Evolutionary conservation across 2,329 filamentous ascomycete genomes (phyloP), one percentile per base, ranked within the genome.

Genomic region (Phymatotrichopsis omnivora): DNA sequence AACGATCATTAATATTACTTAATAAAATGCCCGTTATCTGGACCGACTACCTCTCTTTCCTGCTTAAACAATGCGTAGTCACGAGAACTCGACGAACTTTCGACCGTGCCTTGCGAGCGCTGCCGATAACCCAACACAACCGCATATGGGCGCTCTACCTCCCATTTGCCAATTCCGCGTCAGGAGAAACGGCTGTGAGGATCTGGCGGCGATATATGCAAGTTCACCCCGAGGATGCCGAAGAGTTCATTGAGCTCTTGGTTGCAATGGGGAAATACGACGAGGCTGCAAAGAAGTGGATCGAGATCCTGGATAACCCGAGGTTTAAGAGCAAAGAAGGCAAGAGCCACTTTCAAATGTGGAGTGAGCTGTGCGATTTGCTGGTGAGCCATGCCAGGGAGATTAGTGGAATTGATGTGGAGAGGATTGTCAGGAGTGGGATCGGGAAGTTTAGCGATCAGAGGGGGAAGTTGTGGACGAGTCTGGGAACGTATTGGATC

Each of bases 11-110:
- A 40, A 84, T 95, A 47, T 72, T 98, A 30, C 74, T 98, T 52
- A 95, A 98, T 68, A 98, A 98, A 68, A 98, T 98, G 91, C 91
- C 93, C 19, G 76, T 78, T 56, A 91, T 98, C 61, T 98, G 91
- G 93, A 87, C 95, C 63, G 85, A 96, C 78, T 98, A 95, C 63
- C 77, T 98, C 52, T 75, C 75, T 37, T 96, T 98, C 61, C 71
- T 98, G 47, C 77, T 89, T 61, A 78, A 83, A 60, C 91, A 98
- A 63, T 91, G 91, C n/a, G 69, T 93, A 42, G 78, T 98, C 51
- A 95, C 89, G 6, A 72, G 78, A 46, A 93, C 85, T 20, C 78
- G 91, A 48, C 78, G 79, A 54, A 85, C 85, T 1, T 98, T 98
- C 66, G 89, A 98, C 65, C 80, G 86, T 48, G 87, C 91, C 10